phyloP scores from a whole-genome alignment of 305 asterid genomes.

The Solanum hybrid region DNA sequence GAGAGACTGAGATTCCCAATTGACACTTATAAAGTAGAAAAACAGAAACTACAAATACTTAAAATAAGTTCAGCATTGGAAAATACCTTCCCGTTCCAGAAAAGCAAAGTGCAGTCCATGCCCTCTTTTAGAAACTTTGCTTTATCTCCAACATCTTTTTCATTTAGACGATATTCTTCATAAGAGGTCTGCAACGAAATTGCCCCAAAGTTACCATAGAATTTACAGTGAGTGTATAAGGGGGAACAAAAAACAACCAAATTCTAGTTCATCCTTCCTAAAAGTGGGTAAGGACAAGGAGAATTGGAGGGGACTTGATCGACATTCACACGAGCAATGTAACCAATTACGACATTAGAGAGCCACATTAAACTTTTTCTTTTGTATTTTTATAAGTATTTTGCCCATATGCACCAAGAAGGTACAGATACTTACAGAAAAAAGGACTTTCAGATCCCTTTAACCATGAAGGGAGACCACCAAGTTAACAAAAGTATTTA shows the following conservation, averaged over 20 bases:
- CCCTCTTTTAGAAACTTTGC: slow-evolving; percentile 94
- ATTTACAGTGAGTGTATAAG: background rate
- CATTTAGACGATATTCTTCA: slow-evolving; percentile 84
- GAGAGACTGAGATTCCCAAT: background rate
- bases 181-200: slow-evolving; percentile 45
- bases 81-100: slow-evolving; percentile 76
- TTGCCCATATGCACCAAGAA: background rate
- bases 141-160: slow-evolving; percentile 79
- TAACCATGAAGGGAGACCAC: background rate
- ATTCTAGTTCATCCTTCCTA: background rate
- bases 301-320: background rate
- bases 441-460: background rate
- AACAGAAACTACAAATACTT: background rate
- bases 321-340: background rate
- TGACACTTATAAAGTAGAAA: background rate
- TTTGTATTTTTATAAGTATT: background rate
- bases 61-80: slow-evolving; percentile 1
- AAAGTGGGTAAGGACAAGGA: background rate
- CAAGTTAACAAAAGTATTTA: background rate
- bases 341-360: background rate
- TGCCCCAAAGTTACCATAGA: slow-evolving; percentile 2
- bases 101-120: slow-evolving; percentile 95
- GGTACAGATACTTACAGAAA: background rate
- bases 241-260: background rate
- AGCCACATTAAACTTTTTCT: background rate